These are phyloP conservation scores for Rhodotorula sp. DNA, from an alignment of 1,284 basidiomycete species.

Conservation along the genomic window DNA sequence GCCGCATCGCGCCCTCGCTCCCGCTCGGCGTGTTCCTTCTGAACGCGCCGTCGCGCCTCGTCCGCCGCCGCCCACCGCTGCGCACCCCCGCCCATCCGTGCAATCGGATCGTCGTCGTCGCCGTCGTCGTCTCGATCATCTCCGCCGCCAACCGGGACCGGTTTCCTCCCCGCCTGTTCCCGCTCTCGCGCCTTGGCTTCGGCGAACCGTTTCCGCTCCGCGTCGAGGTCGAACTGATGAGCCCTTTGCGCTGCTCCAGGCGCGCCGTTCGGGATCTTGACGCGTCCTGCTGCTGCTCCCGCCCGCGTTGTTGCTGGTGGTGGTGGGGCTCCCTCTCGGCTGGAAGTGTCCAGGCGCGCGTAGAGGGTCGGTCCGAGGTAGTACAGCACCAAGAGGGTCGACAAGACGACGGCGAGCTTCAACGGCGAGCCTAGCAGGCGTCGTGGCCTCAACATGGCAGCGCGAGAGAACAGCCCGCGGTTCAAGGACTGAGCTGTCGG, in stretches of 20 bases:
- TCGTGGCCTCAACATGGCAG: constrained; percentile 6
- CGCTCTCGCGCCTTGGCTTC: not conserved
- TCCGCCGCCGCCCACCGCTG: not conserved
- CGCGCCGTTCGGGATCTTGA: not conserved
- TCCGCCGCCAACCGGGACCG: not conserved
- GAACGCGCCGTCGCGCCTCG: not conserved
- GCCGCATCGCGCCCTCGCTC: not conserved
- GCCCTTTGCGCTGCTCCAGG: not conserved
- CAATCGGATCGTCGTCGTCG: not conserved
- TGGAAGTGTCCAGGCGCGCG: not conserved
- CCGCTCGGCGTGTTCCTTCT: not conserved
- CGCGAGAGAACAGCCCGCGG: not conserved
- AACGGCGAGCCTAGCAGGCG: constrained; percentile 9
- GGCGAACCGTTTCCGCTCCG: not conserved
- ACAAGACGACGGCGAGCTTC: constrained; percentile 9
- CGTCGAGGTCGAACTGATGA: not conserved
- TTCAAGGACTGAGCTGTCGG: too few relatives aligned
- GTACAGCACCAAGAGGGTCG: constrained; percentile 1
- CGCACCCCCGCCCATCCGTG: not conserved
- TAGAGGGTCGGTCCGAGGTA: constrained; percentile 1
- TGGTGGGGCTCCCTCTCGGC: not conserved
- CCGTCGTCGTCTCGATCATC: not conserved
- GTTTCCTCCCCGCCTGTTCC: not conserved
- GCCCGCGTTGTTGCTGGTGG: not conserved
- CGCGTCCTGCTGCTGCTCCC: not conserved